Evolutionary conservation across 2,329 filamentous ascomycete genomes (phyloP).

Genomic region (Alternaria ethzedia): DNA sequence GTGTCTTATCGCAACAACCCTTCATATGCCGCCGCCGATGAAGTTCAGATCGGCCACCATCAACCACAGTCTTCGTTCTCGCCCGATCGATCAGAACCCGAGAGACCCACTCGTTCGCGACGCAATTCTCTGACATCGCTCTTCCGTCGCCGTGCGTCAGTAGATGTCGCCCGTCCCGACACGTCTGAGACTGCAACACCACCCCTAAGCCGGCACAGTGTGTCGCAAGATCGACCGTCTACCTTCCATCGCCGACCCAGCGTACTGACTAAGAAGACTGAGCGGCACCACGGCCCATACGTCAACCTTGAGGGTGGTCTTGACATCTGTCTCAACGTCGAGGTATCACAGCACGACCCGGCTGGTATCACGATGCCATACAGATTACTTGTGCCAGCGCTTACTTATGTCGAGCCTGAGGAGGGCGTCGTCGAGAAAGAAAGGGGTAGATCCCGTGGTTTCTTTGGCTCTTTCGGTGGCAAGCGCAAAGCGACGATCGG

Average conservation of each 20-base stretch:
- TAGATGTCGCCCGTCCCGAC: slow-evolving; percentile 33
- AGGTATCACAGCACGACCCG: slow-evolving; percentile 84
- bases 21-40: slow-evolving; percentile 40
- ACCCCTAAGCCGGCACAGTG: slow-evolving; percentile 17
- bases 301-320: slow-evolving; percentile 83
- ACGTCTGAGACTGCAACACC: slow-evolving; percentile 35
- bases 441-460: slow-evolving; percentile 33
- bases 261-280: slow-evolving; percentile 49
- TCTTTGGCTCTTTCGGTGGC: slow-evolving; percentile 38
- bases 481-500: slow-evolving; percentile 34
- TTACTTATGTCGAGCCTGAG: slow-evolving; percentile 57
- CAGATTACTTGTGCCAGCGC: slow-evolving; percentile 79
- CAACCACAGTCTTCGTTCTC: slow-evolving; percentile 46
- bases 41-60: slow-evolving; percentile 29
- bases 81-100: slow-evolving; percentile 38
- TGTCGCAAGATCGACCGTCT: slow-evolving; percentile 41
- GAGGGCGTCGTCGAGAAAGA: slow-evolving; percentile 23
- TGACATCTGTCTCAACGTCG: slow-evolving; percentile 87
- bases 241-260: slow-evolving; percentile 55
- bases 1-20: slow-evolving; percentile 48
- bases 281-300: slow-evolving; percentile 40
- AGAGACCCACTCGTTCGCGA: slow-evolving; percentile 37
- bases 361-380: slow-evolving; percentile 89
- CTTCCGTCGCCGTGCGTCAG: slow-evolving; percentile 43
- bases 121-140: slow-evolving; percentile 44